phyloP scores from a whole-genome alignment of 139 green algal genomes.

The Chlamydomonas schloesseri region DNA sequence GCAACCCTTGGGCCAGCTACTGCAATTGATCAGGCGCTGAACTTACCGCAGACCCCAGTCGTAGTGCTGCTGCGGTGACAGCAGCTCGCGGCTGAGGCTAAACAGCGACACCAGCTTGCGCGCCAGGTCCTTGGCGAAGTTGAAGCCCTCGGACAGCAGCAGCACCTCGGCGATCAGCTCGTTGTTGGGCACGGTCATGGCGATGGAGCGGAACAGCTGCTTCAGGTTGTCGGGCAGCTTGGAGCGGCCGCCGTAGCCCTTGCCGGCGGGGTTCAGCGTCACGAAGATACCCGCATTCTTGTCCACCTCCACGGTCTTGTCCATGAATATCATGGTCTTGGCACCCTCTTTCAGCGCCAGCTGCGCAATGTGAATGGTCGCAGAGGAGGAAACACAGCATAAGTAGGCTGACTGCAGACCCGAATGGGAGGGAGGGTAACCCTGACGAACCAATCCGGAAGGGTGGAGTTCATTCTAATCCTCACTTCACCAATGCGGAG shows the following conservation, averaged over 20 bases:
- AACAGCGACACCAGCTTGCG: slow-evolving; percentile 80
- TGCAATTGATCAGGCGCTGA: no score
- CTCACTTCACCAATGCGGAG: no score
- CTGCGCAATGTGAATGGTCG: slow-evolving; percentile 53
- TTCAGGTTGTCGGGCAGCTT: slow-evolving; percentile 92
- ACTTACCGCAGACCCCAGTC: slow-evolving; percentile 83
- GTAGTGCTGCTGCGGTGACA: slow-evolving; percentile 85
- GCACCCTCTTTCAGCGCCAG: slow-evolving; percentile 71
- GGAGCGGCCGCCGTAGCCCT: slow-evolving; percentile 85
- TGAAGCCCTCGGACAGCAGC: slow-evolving; percentile 82
- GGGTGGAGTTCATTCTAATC: no score
- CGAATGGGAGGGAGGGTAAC: no score
- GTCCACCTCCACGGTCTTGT: slow-evolving; percentile 75
- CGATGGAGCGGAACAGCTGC: slow-evolving; percentile 86
- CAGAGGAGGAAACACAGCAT: no score
- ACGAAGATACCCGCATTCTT: slow-evolving; percentile 87
- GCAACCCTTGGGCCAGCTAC: no score
- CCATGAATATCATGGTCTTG: slow-evolving; percentile 74
- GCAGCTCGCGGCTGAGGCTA: slow-evolving; percentile 70
- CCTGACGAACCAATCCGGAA: no score
- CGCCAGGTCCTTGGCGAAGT: slow-evolving; percentile 63
- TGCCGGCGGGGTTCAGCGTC: slow-evolving; percentile 89
- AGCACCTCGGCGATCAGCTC: slow-evolving; percentile 87
- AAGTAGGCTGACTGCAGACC: no score
- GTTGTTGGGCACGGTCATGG: slow-evolving; percentile 85